Evolutionary conservation across 2,329 filamentous ascomycete genomes (phyloP), one percentile per base, ranked within the genome.

Genomic region (Sporothrix pallida): DNA sequence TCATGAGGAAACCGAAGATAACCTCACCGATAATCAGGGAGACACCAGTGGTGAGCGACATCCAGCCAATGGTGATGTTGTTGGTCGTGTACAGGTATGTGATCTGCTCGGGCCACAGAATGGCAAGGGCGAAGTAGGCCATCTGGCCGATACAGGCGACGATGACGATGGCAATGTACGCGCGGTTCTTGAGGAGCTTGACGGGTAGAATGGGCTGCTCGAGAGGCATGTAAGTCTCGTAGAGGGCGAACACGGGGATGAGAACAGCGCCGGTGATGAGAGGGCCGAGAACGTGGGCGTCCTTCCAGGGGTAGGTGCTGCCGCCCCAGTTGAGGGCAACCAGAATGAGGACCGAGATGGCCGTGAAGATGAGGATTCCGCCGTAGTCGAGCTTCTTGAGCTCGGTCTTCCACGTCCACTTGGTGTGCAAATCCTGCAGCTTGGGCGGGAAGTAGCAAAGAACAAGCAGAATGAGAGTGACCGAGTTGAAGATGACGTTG

Each of bases 311-410:
- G 75, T 84, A 84, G 58, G 83, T 79, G 68, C 76, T 78, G 20
- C 83, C 83, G 23, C 83, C 84, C 78, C 83, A 86, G 31, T 83
- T 84, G 72, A 86, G 79, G 5, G 84, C 84, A 75, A 86, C 83
- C 9, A 86, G 78, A 72, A 86, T 82, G 0, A 86, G 78, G 5
- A 82, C 83, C 1, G 85, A 81, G 3, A 84, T 84, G 5, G 81
- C 81, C 9, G 82, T 83, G 80, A 83, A 86, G 54, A 86, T 79
- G 76, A 84, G 81, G 52, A 84, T 82, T 3, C 85, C 85, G 50
- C 84, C 68, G 77, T 84, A 75, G 76, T 86, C 82, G 17, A 83
- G 73, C 62, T 65, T 78, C n/a, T 80, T 77, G 46, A 79, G 81
- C 4, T 83, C 74, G 12, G 82, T 63, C 73, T 81, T 77, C 56